Evolutionary conservation across 257 asterid species (phyloP), one percentile per base, ranked within the genome.

Genomic region (Oldenlandia corymbosa): DNA sequence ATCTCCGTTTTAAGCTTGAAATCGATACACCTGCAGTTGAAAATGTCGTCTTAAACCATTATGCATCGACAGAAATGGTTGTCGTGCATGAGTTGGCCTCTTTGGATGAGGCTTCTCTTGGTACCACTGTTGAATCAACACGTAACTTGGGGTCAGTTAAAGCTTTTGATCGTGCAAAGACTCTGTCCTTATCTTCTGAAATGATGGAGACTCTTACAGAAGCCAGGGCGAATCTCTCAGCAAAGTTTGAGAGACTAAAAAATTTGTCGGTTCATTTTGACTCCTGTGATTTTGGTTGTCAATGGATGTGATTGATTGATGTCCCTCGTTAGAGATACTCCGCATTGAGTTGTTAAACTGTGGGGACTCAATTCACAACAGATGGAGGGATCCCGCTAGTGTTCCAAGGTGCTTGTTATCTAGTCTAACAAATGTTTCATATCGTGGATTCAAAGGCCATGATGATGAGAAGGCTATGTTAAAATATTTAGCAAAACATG

Each of bases 11-110:
- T 5, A 41, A 27, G 13, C 60, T 54, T 37, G 34, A 54, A 54
- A 54, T 54, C 1, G 23, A 54, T 54, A 10, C 60, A 37, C 60
- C 60, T 27, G 60, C 60, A 27, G 39, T 27, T 13, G 60, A 54
- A 54, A 1, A 1, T 21, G 10, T 54, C n/a, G 9, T 10, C 16
- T 54, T 54, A 28, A 0, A 0, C 5, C 39, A 54, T 54, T 10
- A 3, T 27, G n/a, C n/a, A 32, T 54, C 23, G 9, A 34, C 39
- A 5, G 9, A 2, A 6, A 14, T 5, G 16, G 12, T 52, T 52
- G 1, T 36, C 58, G 13, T 52, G 4, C 18, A 52, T 11, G 58
- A 12, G 31, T 36, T 16, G 8, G 13, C 36, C 58, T 52, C 37
- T 0, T 32, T 52, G 58, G 5, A 23, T 16, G 58, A 26, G 58